phyloP scores from a whole-genome alignment of 2,329 filamentous ascomycete genomes.

The Colletotrichum sansevieriae region DNA sequence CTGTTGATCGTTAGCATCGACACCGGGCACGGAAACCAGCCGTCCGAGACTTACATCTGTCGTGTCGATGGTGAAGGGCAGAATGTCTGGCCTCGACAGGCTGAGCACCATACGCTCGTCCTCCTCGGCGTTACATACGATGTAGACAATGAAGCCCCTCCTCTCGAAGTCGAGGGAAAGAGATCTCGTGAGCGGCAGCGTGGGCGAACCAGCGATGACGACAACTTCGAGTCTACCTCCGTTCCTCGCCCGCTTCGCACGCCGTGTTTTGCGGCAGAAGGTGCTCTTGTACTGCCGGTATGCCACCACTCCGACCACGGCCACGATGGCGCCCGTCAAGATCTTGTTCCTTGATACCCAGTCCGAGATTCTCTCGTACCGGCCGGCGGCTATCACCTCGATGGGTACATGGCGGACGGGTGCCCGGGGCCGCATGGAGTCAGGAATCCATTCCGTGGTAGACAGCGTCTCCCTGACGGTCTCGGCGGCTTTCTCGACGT shows the following conservation, averaged over 20 bases:
- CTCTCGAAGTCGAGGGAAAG: conserved; percentile 89
- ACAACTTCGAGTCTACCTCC: conserved; percentile 89
- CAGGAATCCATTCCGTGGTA: conserved; percentile 79
- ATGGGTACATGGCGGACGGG: conserved; percentile 53
- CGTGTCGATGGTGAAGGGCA: conserved; percentile 85
- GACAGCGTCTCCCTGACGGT: conserved; percentile 78
- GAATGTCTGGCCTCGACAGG: conserved; percentile 84
- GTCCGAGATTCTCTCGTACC: conserved; percentile 69
- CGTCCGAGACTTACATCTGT: conserved; percentile 72
- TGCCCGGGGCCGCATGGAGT: conserved; percentile 72
- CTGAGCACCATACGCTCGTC: conserved; percentile 85
- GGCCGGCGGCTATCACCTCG: conserved; percentile 51
- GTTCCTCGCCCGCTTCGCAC: conserved; percentile 83
- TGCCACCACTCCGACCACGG: conserved; percentile 76
- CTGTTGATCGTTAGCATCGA: conserved; percentile 55
- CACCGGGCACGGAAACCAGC: not conserved
- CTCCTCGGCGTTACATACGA: conserved; percentile 87
- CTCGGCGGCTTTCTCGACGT: conserved; percentile 82
- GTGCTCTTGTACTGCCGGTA: conserved; percentile 66
- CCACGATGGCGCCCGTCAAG: conserved; percentile 77
- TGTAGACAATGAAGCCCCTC: conserved; percentile 91
- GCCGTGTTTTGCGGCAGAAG: conserved; percentile 75
- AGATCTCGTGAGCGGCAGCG: conserved; percentile 85
- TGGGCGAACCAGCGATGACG: conserved; percentile 89
- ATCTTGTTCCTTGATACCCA: conserved; percentile 83